Percentiles rank a stretch among this genome's conserved stretches.
These are phyloP conservation scores for Ogataea neopini DNA, from an alignment of 805 yeast species.

Conservation along the genomic window DNA sequence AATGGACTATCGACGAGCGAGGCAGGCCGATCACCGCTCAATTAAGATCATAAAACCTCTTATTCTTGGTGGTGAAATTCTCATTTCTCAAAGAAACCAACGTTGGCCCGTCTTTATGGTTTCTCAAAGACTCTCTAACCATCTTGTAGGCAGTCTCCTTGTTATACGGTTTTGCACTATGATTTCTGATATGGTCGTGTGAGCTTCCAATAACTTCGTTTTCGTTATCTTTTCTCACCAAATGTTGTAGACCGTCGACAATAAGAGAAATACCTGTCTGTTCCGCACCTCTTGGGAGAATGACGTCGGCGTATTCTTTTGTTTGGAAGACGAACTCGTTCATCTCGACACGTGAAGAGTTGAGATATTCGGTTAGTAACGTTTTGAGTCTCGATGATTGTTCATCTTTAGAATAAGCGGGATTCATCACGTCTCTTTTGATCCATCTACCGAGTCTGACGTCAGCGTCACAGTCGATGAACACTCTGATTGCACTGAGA, in stretches of 20 bases:
- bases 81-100: conserved; percentile 30
- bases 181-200: conserved; percentile 2
- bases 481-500: conserved; percentile 65
- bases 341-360: conserved; percentile 64
- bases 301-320: conserved; percentile 70
- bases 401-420: conserved; percentile 6
- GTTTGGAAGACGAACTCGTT: conserved; percentile 65
- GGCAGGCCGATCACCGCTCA: conserved; percentile 12
- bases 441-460: conserved; percentile 82
- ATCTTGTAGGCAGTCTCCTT: not conserved
- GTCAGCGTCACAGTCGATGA: conserved; percentile 84
- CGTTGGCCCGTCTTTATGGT: conserved; percentile 24
- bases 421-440: conserved; percentile 32
- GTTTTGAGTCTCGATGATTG: conserved; percentile 30
- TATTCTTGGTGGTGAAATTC: conserved; percentile 29
- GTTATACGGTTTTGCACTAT: not conserved
- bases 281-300: conserved; percentile 72
- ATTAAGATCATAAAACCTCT: conserved; percentile 31
- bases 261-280: conserved; percentile 55
- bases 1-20: no score
- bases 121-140: conserved; percentile 15
- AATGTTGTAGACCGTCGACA: conserved; percentile 60
- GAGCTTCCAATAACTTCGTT: conserved; percentile 6
- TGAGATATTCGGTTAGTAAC: conserved; percentile 50
- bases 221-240: conserved; percentile 23